phyloP scores from a whole-genome alignment of 2,329 filamentous ascomycete genomes.

The Penicillium polonicum region DNA sequence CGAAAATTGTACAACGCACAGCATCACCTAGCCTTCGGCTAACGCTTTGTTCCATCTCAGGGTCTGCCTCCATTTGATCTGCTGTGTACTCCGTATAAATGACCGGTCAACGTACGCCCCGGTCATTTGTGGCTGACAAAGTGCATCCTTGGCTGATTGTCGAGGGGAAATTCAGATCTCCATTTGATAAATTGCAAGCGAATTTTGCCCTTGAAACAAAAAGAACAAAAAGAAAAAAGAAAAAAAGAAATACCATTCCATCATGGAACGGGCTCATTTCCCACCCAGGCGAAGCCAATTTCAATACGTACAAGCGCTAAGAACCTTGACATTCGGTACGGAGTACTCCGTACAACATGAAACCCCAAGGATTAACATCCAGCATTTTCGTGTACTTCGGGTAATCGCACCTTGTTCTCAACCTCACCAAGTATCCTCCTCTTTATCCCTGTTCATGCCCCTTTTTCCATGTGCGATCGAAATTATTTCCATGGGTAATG shows the following conservation, averaged over 20 bases:
- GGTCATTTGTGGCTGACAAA: not conserved
- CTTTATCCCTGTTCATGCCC: not conserved
- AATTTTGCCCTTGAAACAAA: not conserved
- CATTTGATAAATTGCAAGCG: not conserved
- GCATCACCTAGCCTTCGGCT: not conserved
- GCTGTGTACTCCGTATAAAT: not conserved
- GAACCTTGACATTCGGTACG: not conserved
- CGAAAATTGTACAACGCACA: not conserved
- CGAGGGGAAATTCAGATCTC: constrained; percentile 5
- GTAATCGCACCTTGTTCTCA: not conserved
- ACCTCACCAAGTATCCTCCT: not conserved
- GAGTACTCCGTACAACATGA: not conserved
- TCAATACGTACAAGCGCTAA: not conserved
- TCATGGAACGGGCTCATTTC: constrained; percentile 1
- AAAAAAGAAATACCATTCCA: not conserved
- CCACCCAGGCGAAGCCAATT: constrained; percentile 1
- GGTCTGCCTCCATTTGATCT: not conserved
- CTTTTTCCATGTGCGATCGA: not conserved
- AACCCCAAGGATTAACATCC: not conserved
- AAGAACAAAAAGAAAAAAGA: too few relatives aligned
- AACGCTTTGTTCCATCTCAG: not conserved
- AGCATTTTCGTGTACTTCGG: not conserved
- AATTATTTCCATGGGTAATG: constrained; percentile 8
- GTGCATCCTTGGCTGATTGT: constrained; percentile 1
- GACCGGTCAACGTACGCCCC: constrained; percentile 1